phyloP scores from a whole-genome alignment of 768 basidiomycete genomes.

The Tricholoma sp. region DNA sequence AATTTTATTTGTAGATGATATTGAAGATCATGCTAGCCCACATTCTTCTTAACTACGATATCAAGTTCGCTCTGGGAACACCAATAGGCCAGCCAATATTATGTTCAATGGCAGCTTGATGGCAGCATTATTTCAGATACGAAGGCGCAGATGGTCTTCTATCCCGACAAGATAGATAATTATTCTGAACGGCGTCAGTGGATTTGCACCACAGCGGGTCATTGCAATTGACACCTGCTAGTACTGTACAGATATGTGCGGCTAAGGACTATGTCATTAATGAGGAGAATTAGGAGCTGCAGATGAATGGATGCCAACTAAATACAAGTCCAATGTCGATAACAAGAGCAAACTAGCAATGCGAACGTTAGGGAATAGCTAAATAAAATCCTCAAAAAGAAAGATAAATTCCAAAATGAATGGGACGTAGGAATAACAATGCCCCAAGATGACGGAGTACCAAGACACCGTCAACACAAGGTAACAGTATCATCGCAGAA shows the following conservation, averaged over 20 bases:
- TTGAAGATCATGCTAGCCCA: constrained; percentile 33
- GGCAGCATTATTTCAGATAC: constrained; percentile 29
- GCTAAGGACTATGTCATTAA: constrained; percentile 5
- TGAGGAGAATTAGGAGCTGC: constrained; percentile 1
- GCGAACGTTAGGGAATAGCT: constrained; percentile 2
- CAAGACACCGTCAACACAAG: neutral
- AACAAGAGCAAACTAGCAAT: constrained; percentile 5
- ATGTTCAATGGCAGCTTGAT: constrained; percentile 27
- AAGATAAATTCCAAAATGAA: constrained; percentile 4
- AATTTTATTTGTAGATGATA: constrained; percentile 23
- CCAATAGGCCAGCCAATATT: constrained; percentile 23
- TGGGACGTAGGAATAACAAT: neutral
- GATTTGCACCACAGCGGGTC: neutral
- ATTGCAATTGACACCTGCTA: neutral
- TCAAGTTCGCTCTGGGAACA: constrained; percentile 22
- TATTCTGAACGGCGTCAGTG: neutral
- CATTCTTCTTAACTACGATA: constrained; percentile 30
- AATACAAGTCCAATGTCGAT: constrained; percentile 20
- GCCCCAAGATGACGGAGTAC: neutral
- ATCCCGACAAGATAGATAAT: neutral
- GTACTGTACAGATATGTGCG: constrained; percentile 12
- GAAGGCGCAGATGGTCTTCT: constrained; percentile 27
- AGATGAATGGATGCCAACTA: constrained; percentile 11
- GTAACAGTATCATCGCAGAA: constrained; percentile 38
- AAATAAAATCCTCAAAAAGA: neutral